These are phyloP conservation scores for Xylaria longipes DNA, from an alignment of 495 filamentous ascomycete species.

Conservation along the genomic window DNA sequence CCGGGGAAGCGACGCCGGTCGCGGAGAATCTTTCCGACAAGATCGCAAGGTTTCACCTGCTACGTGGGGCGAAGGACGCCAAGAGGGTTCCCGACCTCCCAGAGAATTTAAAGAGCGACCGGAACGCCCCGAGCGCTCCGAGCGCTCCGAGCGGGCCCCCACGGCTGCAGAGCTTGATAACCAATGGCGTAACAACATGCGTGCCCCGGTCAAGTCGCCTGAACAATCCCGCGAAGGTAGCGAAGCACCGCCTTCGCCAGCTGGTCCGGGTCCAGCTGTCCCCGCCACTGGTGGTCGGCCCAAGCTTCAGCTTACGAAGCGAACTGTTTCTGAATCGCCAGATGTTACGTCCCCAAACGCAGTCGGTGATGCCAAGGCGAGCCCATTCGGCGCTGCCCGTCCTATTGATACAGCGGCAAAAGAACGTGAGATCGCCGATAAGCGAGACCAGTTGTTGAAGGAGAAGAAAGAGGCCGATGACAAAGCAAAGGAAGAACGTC, in stretches of 20 bases:
- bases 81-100: slow-evolving; percentile 83
- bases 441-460: slow-evolving; percentile 71
- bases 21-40: slow-evolving; percentile 53
- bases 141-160: slow-evolving; percentile 48
- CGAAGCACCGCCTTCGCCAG: slow-evolving; percentile 74
- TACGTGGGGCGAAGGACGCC: slow-evolving; percentile 83
- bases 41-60: slow-evolving; percentile 74
- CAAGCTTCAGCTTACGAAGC: slow-evolving; percentile 82
- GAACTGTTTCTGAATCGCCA: slow-evolving; percentile 78
- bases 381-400: slow-evolving; percentile 87
- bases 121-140: slow-evolving; percentile 69
- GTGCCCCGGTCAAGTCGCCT: slow-evolving; percentile 54
- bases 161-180: slow-evolving; percentile 87
- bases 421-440: slow-evolving; percentile 90
- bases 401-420: slow-evolving; percentile 88
- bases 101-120: slow-evolving; percentile 79
- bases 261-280: slow-evolving; percentile 51
- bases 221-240: slow-evolving; percentile 59
- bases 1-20: slow-evolving; percentile 66
- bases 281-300: slow-evolving; percentile 68
- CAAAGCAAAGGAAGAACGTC: slow-evolving; percentile 78
- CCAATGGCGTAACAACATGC: slow-evolving; percentile 85
- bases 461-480: slow-evolving; percentile 90
- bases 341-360: slow-evolving; percentile 56
- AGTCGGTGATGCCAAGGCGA: slow-evolving; percentile 74